Conservation (phyloP, 257 asterid species). For the Phtheirospermum japonicum region DNA sequence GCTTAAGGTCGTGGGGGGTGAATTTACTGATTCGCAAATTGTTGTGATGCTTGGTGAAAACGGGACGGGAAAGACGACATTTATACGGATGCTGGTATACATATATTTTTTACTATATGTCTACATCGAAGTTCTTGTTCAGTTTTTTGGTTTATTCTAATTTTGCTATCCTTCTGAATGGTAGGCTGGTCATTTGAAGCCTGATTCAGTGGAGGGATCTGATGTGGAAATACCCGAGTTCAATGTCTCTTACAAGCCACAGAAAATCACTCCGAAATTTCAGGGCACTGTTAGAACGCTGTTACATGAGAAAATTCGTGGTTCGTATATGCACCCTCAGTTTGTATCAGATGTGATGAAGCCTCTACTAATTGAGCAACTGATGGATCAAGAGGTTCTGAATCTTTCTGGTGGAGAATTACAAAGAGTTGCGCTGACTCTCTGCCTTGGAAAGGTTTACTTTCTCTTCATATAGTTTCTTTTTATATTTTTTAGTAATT, state of each 20-base stretch:
- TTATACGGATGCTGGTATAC: conserved; percentile 90
- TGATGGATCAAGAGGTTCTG: conserved; percentile 95
- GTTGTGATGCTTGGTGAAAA: conserved; percentile 99
- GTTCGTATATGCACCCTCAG: conserved; percentile 90
- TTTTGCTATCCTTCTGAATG: conserved; percentile 18
- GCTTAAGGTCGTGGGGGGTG: conserved; percentile 92
- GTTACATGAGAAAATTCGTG: conserved; percentile 79
- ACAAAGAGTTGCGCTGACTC: conserved; percentile 89
- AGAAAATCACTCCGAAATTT: conserved; percentile 87
- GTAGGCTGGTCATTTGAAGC: conserved; percentile 94
- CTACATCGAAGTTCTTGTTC: background rate
- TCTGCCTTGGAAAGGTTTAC: conserved; percentile 94
- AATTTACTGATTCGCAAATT: conserved; percentile 98
- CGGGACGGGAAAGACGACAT: conserved; percentile 98
- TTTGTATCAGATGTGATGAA: conserved; percentile 93
- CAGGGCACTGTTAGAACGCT: conserved; percentile 64
- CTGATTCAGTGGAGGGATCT: conserved; percentile 73
- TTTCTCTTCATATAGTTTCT: background rate
- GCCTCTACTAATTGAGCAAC: conserved; percentile 95
- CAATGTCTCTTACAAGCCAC: conserved; percentile 96
- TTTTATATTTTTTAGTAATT: conserved; percentile 3
- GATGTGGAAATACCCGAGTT: conserved; percentile 91
- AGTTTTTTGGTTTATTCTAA: conserved; percentile 14
- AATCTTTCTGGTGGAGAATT: conserved; percentile 99
- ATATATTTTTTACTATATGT: background rate